Evolutionary conservation across 2,329 filamentous ascomycete genomes (phyloP).

Genomic region (Arthroderma sp.): DNA sequence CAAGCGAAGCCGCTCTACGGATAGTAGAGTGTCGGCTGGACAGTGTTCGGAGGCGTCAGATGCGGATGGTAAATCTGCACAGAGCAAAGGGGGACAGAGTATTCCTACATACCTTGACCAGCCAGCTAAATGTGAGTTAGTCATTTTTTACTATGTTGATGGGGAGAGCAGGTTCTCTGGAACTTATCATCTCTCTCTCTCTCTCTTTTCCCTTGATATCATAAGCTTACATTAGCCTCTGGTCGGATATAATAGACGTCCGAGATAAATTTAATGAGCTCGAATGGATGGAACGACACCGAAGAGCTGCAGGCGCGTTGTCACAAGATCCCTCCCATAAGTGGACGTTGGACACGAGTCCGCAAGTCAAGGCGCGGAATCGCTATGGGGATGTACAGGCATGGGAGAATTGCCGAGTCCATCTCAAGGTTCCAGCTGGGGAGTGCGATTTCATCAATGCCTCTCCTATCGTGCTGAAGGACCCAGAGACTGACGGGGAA

Average conservation of each 20-base stretch:
- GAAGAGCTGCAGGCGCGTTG: conserved; percentile 38
- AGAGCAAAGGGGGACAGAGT: conserved; percentile 19
- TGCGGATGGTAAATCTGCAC: conserved; percentile 15
- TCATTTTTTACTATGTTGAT: background rate
- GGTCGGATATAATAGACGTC: conserved; percentile 38
- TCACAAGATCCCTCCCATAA: conserved; percentile 38
- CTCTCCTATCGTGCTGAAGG: conserved; percentile 53
- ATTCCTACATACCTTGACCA: conserved; percentile 31
- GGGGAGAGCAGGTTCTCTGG: too few species aligned
- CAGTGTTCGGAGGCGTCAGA: conserved; percentile 9
- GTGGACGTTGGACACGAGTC: conserved; percentile 48
- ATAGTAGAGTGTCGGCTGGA: conserved; percentile 23
- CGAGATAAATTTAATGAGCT: conserved; percentile 50
- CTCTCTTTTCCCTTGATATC: background rate
- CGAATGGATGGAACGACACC: conserved; percentile 47
- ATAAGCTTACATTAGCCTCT: background rate
- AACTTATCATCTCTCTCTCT: background rate
- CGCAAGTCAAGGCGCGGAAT: conserved; percentile 54
- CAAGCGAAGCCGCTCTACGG: conserved; percentile 30
- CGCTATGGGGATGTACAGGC: conserved; percentile 84
- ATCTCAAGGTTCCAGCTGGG: conserved; percentile 62
- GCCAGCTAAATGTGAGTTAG: conserved; percentile 27
- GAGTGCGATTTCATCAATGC: conserved; percentile 73
- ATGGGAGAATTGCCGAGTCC: conserved; percentile 75
- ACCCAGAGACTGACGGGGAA: conserved; percentile 34